Evolutionary conservation across 1,284 basidiomycete genomes (phyloP).

Genomic region (Trichosporon sp.): DNA sequence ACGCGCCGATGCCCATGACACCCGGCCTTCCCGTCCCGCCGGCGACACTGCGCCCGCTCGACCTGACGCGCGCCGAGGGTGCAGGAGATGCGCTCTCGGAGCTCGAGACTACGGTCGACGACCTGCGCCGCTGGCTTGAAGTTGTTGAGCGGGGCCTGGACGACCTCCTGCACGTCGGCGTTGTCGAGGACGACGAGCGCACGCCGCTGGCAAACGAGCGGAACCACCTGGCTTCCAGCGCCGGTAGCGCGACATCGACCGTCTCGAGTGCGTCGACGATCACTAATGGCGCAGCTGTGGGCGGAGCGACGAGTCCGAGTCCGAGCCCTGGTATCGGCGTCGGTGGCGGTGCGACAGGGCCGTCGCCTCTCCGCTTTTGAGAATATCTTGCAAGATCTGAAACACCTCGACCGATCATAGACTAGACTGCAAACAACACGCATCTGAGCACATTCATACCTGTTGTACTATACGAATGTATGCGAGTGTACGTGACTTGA

Average conservation of each 20-base stretch:
- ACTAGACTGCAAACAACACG: not conserved
- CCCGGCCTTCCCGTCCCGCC: not conserved
- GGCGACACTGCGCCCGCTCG: conserved; percentile 8
- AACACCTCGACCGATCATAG: not conserved
- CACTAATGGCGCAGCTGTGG: not conserved
- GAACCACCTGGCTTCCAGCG: not conserved
- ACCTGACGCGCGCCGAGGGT: conserved; percentile 10
- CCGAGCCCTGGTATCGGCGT: not conserved
- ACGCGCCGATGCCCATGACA: not conserved
- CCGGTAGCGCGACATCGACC: not conserved
- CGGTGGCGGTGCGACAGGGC: not conserved
- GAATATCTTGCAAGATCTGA: too few relatives aligned
- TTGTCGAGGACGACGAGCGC: conserved; percentile 10
- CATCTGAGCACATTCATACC: not conserved
- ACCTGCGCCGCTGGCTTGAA: conserved; percentile 73
- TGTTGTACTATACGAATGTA: conserved; percentile 7
- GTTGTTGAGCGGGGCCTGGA: conserved; percentile 66
- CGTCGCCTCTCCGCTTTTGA: not conserved
- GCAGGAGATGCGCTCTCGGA: conserved; percentile 53
- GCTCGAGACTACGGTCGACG: conserved; percentile 69
- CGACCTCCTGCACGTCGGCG: conserved; percentile 52
- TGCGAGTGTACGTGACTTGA: not conserved
- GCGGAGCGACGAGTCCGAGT: not conserved
- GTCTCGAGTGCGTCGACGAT: not conserved
- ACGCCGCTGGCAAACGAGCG: not conserved